Base-by-base conservation (phyloP, 441 rosid species). In the Breynia disticha region DNA sequence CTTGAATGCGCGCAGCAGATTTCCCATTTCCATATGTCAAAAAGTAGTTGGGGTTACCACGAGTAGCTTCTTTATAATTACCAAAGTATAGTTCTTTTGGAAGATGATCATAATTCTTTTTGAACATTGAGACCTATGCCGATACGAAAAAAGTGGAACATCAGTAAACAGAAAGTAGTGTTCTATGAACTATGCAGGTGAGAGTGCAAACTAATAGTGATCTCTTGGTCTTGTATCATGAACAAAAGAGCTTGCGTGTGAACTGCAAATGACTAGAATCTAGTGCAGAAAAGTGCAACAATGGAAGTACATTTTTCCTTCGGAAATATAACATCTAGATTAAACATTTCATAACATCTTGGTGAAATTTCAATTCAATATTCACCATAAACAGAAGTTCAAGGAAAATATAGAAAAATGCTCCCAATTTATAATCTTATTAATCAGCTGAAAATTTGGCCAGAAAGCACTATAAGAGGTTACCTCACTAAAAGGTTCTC, bases 21-120 rank as follows among this genome's bases (percentile, higher is more conserved):
- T 90, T 90, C 55, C 96, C 95, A 62, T 87, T 87, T 75, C 97
- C 96, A 70, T 87, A 90, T 22, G 96, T 90, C 46, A 90, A 57
- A 59, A 90, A 90, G 62, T 80, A 87, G 65, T 87, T 90, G 49
- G 95, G 95, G 68, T 90, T 90, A 42, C 87, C 89, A 54, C 87
- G 93, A 57, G 89, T 74, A 60, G 89, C 84, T 38, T 83, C 95
- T 67, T 67, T 83, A 72, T 87, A 87, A 58, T 67, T 87, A 37
- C 96, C 90, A 66, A 87, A 87, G 69, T 90, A 87, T 13, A 75
- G 78, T n/a, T 83, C 98, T 67, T 74, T 83, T 13, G 79, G 77
- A 65, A 90, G 90, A 78, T 87, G 96, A 56, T 90, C 89, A 59
- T 71, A 82, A 48, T 87, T 90, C 75, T 79, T 87, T 77, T 90